phyloP scores from a whole-genome alignment of 495 filamentous ascomycete species.

The Physcia stellaris region DNA sequence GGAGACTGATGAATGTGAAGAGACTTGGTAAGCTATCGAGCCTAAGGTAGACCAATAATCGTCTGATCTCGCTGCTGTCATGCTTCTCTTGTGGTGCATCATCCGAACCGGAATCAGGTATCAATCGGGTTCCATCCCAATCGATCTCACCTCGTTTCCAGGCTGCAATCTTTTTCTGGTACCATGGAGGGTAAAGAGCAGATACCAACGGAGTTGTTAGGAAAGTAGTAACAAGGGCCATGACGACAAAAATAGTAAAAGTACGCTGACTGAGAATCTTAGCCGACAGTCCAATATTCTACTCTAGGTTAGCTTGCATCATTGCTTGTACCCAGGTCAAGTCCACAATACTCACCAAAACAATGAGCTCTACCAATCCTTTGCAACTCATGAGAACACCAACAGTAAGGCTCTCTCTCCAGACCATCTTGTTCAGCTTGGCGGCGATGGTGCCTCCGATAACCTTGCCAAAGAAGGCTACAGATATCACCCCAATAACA shows the following conservation, averaged over 20 bases:
- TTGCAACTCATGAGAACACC: constrained; percentile 97
- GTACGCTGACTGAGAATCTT: constrained; percentile 74
- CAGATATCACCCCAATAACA: constrained; percentile 67
- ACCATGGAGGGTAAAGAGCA: constrained; percentile 71
- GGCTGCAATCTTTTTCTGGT: constrained; percentile 80
- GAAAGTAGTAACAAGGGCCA: constrained; percentile 89
- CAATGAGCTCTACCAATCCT: constrained; percentile 89
- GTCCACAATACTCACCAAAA: constrained; percentile 48
- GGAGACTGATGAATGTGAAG: constrained; percentile 69
- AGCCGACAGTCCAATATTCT: constrained; percentile 94
- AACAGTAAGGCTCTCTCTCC: constrained; percentile 87
- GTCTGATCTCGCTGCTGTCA: constrained; percentile 24
- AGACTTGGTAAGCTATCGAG: constrained; percentile 79
- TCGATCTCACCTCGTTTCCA: constrained; percentile 89
- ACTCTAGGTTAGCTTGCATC: no score
- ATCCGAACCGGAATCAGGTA: constrained; percentile 19
- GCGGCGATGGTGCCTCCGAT: constrained; percentile 75
- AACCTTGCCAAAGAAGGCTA: constrained; percentile 82
- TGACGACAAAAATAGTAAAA: constrained; percentile 98
- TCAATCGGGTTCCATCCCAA: constrained; percentile 62
- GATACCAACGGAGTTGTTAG: constrained; percentile 74
- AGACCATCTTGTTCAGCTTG: constrained; percentile 61
- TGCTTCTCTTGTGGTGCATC: constrained; percentile 24
- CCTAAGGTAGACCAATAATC: constrained; percentile 57
- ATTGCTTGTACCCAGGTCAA: neutral